Evolutionary conservation across 352 stramenopile species (phyloP).

Genomic region (Phytopythium chamaehyphon): DNA sequence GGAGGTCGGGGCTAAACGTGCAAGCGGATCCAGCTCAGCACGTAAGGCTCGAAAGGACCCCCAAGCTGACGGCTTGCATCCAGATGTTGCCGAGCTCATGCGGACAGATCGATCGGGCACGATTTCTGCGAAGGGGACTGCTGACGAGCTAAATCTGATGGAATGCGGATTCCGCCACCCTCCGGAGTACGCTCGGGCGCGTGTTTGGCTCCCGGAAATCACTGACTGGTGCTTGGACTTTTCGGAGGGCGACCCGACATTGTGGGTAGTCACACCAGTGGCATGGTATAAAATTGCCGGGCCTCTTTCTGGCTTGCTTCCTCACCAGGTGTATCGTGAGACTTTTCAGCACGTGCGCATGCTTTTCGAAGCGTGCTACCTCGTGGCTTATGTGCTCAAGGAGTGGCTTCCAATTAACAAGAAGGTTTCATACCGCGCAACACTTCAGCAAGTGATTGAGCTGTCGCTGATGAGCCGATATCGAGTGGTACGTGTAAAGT

Average conservation of each 20-base stretch:
- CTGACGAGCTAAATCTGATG: slow-evolving; percentile 72
- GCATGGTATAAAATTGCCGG: slow-evolving; percentile 87
- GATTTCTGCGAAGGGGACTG: slow-evolving; percentile 40
- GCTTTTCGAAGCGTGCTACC: slow-evolving; percentile 80
- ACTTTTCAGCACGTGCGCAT: slow-evolving; percentile 73
- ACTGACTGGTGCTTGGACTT: slow-evolving; percentile 88
- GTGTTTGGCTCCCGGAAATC: slow-evolving; percentile 82
- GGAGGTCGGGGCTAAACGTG: too few relatives aligned
- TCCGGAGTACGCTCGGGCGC: slow-evolving; percentile 45
- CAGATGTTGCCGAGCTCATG: slow-evolving; percentile 73
- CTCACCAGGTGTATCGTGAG: slow-evolving; percentile 62
- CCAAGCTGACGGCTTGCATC: slow-evolving; percentile 16
- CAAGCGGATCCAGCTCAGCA: background rate
- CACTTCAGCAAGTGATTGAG: slow-evolving; percentile 78
- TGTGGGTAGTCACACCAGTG: slow-evolving; percentile 81
- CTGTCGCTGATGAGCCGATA: slow-evolving; percentile 68
- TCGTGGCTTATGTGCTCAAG: slow-evolving; percentile 81
- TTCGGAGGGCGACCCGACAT: slow-evolving; percentile 74
- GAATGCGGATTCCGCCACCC: slow-evolving; percentile 80
- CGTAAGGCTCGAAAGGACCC: slow-evolving; percentile 6
- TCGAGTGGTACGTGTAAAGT: slow-evolving; percentile 49
- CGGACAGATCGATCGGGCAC: slow-evolving; percentile 52
- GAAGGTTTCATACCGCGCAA: slow-evolving; percentile 80
- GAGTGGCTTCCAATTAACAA: slow-evolving; percentile 86
- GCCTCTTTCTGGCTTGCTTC: slow-evolving; percentile 66